Percentiles rank a stretch among this genome's conserved stretches.
phyloP scores from a whole-genome alignment of 2,329 filamentous ascomycete genomes.

The Acrocalymma vagum region DNA sequence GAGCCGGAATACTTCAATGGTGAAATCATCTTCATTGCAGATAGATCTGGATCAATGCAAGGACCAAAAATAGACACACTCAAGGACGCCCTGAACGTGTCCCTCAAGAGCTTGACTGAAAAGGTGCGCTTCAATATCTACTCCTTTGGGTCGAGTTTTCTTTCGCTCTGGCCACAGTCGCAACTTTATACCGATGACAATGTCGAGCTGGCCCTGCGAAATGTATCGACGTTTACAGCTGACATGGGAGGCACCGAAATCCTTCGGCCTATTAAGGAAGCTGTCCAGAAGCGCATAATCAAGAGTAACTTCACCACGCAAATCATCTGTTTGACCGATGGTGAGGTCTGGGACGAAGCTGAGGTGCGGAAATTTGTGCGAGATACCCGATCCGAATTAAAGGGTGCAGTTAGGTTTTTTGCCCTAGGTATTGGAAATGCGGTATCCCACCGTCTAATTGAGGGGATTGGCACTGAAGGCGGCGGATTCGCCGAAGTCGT shows the following conservation, averaged over 20 bases:
- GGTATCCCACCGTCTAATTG: slow-evolving; percentile 63
- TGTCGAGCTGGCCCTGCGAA: slow-evolving; percentile 43
- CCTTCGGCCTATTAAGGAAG: slow-evolving; percentile 54
- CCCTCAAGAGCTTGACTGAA: slow-evolving; percentile 7
- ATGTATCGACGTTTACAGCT: slow-evolving; percentile 55
- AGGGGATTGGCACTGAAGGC: slow-evolving; percentile 63
- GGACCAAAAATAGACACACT: slow-evolving; percentile 12
- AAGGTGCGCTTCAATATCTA: slow-evolving; percentile 12
- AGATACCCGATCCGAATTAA: slow-evolving; percentile 50
- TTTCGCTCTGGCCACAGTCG: slow-evolving; percentile 12
- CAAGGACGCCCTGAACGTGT: slow-evolving; percentile 7
- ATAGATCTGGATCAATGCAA: slow-evolving; percentile 22
- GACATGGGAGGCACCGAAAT: slow-evolving; percentile 66
- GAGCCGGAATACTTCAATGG: slow-evolving; percentile 2
- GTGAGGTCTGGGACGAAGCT: slow-evolving; percentile 58
- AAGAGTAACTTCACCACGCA: slow-evolving; percentile 60
- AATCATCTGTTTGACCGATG: slow-evolving; percentile 66
- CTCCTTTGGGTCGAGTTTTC: slow-evolving; percentile 11
- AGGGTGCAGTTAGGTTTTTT: slow-evolving; percentile 59
- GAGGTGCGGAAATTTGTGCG: slow-evolving; percentile 58
- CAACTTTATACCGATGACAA: background rate
- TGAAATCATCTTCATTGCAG: slow-evolving; percentile 18
- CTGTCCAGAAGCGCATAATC: slow-evolving; percentile 50
- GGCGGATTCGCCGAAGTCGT: slow-evolving; percentile 59
- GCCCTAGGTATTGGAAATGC: slow-evolving; percentile 62